Evolutionary conservation across 1,284 basidiomycete genomes (phyloP), one percentile per base, ranked within the genome.

Genomic region (Fistulina hepatica): DNA sequence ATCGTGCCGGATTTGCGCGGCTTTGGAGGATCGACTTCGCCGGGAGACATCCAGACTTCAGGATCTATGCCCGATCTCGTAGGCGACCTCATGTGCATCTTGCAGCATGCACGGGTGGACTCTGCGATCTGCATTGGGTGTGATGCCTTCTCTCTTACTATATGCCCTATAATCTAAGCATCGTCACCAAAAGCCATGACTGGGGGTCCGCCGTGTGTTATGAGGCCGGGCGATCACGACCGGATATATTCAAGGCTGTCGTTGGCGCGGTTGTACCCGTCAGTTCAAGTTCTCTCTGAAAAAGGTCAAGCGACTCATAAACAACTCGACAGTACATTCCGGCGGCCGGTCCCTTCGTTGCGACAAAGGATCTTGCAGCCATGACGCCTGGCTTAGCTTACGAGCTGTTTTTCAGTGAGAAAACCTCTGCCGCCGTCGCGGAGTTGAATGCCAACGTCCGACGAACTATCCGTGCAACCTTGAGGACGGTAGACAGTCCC

Each of bases 121-220:
- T 60, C 65, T 19, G 71, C 68, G 0, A 58, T 75, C 22, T 81
- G 77, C 46, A 58, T 82, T 39, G 80, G 79, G 78, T 75, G 45
- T 25, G 61, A 48, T 11, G 28, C 26, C 16, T 12, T 23, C 22
- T 30, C 6, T n/a, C 17, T 24, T 11, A 17, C 36, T 23, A 26
- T 36, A 23, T 24, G 12, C 13, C 13, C 11, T n/a, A 20, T 25
- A 8, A 21, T 6, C 11, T 27, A 1, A 21, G 30, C 27, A 24
- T 25, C 24, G 13, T 42, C 9, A 36, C 41, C 25, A 40, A 27
- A 27, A 80, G 80, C 7, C 80, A 83, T 46, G 81, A 83, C 45
- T 82, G 79, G 81, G 80, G 81, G 24, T 61, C 75, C 2, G 65
- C 70, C 38, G 47, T 71, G 2, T 83, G 79, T 48, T 76, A 73